phyloP scores from a whole-genome alignment of 331 rosid species.

The Rhamnella rubrinervis region DNA sequence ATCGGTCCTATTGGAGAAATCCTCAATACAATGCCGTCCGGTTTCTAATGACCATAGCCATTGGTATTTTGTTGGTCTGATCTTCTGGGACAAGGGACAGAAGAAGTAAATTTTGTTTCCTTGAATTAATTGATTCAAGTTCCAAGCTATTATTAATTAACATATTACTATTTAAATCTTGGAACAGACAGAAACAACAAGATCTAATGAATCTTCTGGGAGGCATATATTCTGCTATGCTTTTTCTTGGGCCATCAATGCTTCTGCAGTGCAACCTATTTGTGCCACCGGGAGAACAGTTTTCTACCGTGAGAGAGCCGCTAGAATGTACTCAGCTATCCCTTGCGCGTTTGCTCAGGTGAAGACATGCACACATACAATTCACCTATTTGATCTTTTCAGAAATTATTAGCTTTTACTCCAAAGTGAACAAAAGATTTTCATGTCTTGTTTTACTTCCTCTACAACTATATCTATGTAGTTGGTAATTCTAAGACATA shows the following conservation, averaged over 20 bases:
- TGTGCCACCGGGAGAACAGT: slow-evolving; percentile 43
- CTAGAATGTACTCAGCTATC: slow-evolving; percentile 47
- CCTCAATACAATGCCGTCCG: slow-evolving; percentile 42
- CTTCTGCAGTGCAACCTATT: slow-evolving; percentile 36
- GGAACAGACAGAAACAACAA: slow-evolving; percentile 33
- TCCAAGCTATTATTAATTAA: neutral
- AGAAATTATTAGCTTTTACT: too few species aligned
- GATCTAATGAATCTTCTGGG: slow-evolving; percentile 45
- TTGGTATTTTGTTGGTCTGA: slow-evolving; percentile 42
- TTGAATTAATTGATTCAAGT: neutral
- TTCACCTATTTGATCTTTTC: neutral
- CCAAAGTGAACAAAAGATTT: too few species aligned
- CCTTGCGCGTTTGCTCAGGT: slow-evolving; percentile 55
- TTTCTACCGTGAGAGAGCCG: slow-evolving; percentile 55
- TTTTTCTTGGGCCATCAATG: slow-evolving; percentile 46
- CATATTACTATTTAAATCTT: neutral
- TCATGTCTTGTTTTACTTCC: too few species aligned
- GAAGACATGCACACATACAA: neutral
- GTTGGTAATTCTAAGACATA: neutral
- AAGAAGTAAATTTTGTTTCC: slow-evolving; percentile 26
- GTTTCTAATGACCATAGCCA: slow-evolving; percentile 34
- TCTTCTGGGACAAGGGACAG: slow-evolving; percentile 49
- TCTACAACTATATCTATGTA: too few species aligned
- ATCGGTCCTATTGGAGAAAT: slow-evolving; percentile 55
- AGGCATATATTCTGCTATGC: slow-evolving; percentile 42